Base-by-base conservation (phyloP, 176 grass and related monocot genomes). In the Oryza nivara region DNA sequence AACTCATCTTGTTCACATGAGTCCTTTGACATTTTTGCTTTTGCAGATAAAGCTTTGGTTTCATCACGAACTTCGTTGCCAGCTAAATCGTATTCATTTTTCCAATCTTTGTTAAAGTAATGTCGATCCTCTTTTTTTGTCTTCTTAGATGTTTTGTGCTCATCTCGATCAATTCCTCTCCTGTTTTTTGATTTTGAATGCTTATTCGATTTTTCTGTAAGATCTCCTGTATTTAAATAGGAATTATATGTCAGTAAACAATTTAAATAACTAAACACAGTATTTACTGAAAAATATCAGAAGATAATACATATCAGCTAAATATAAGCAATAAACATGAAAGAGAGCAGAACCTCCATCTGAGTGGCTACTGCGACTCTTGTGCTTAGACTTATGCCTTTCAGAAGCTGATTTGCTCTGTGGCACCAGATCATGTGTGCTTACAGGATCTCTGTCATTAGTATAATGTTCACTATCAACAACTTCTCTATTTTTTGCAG, bases 91-190 rank as follows among this genome's bases (percentile, higher is more conserved):
- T 28, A 81, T 25, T 79, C 69, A 7, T 67, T 54, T 34, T 84
- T 73, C 77, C 76, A 60, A 82, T 86, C 87, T 79, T 86, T 88
- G 47, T 44, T 75, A 86, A 80, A 41, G 67, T 82, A 47, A 81
- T 90, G 75, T 9, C 52, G 72, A 61, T 85, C 68, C 77, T 90
- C 82, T 64, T 68, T 88, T 85, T 88, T 97, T 26, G 45, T 83
- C 67, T 88, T 97, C 85, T 90, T 97, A 67, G 17, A 88, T 81
- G 82, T 52, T 88, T 84, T 92, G 26, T 36, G 82, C 66, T 92
- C 82, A 88, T 86, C 82, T 65, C 67, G 87, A 88, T 88, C 78
- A 77, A 86, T 77, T 15, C 63, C 79, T 91, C 83, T 91, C 79
- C 89, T 96, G 74, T 38, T 80, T 70, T 88, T 88, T 66, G 75